Evolutionary conservation across 768 basidiomycete species (phyloP).

Genomic region (Mrakia gelida): DNA sequence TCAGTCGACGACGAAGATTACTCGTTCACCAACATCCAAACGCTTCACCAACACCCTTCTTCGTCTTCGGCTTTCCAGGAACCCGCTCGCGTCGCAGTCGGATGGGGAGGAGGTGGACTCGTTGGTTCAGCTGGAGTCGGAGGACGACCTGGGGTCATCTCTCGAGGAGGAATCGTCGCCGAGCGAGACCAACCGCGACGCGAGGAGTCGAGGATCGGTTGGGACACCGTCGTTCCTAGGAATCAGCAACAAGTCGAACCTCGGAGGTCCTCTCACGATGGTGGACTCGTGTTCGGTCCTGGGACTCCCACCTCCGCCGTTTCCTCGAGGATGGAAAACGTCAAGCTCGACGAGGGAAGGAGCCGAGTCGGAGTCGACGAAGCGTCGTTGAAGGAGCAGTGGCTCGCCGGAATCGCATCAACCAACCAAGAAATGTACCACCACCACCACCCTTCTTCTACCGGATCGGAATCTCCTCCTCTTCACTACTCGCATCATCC

Average conservation of each 20-base stretch:
- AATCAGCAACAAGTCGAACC: background rate
- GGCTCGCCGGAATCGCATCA: slow-evolving; percentile 18
- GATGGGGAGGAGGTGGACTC: slow-evolving; percentile 1
- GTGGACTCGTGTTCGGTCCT: background rate
- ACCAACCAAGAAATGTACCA: slow-evolving; percentile 7
- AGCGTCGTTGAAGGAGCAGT: slow-evolving; percentile 22
- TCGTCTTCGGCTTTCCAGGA: slow-evolving; percentile 1
- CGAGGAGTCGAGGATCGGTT: background rate
- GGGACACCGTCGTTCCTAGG: background rate
- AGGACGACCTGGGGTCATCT: background rate
- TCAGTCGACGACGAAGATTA: slow-evolving; percentile 15
- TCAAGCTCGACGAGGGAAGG: background rate
- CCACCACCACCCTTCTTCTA: background rate
- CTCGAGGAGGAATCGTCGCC: background rate
- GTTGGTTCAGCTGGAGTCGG: background rate
- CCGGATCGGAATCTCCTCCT: background rate
- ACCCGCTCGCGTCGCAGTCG: background rate
- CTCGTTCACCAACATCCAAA: slow-evolving; percentile 4
- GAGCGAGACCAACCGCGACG: background rate
- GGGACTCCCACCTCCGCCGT: background rate
- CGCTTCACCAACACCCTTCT: slow-evolving; percentile 9
- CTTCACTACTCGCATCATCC: background rate
- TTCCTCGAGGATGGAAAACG: slow-evolving; percentile 3
- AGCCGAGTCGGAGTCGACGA: slow-evolving; percentile 14
- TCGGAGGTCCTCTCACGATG: slow-evolving; percentile 5